phyloP scores from a whole-genome alignment of 306 rosid genomes.

The Senna tora region DNA sequence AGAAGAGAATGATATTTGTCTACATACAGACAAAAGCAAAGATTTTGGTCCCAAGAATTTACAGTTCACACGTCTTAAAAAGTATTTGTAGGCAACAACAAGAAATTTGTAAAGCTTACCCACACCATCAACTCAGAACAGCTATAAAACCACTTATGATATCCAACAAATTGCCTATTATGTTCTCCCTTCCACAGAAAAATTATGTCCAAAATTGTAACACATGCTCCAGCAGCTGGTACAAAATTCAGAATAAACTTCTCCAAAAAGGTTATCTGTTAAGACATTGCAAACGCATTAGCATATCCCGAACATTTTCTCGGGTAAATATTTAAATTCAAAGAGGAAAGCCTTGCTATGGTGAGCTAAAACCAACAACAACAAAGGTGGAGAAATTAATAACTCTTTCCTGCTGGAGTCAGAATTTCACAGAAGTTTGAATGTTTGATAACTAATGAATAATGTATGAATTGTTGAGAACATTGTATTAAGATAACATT shows the following conservation, averaged over 20 bases:
- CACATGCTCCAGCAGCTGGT: constrained; percentile 72
- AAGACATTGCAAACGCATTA: constrained; percentile 41
- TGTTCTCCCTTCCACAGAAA: constrained; percentile 58
- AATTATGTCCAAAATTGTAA: constrained; percentile 59
- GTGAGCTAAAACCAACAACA: neutral
- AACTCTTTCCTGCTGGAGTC: neutral
- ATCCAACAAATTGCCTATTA: constrained; percentile 46
- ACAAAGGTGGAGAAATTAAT: neutral
- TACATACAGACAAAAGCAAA: constrained; percentile 44
- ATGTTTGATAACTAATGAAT: constrained; percentile 16
- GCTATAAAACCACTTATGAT: constrained; percentile 69
- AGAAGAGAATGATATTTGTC: constrained; percentile 60
- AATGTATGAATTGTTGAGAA: constrained; percentile 16
- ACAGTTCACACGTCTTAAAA: constrained; percentile 22
- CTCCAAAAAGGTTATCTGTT: constrained; percentile 53
- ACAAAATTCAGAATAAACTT: constrained; percentile 54
- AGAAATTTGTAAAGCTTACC: constrained; percentile 58
- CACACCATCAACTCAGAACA: constrained; percentile 77
- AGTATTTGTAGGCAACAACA: constrained; percentile 7
- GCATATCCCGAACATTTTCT: constrained; percentile 12
- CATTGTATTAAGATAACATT: neutral
- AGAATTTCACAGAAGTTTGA: constrained; percentile 23
- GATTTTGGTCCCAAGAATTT: constrained; percentile 27
- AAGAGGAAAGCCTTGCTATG: neutral
- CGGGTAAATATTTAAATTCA: constrained; percentile 4